Base-by-base conservation (phyloP, 2,329 filamentous ascomycete genomes). In the Emericellopsis cladophorae region DNA sequence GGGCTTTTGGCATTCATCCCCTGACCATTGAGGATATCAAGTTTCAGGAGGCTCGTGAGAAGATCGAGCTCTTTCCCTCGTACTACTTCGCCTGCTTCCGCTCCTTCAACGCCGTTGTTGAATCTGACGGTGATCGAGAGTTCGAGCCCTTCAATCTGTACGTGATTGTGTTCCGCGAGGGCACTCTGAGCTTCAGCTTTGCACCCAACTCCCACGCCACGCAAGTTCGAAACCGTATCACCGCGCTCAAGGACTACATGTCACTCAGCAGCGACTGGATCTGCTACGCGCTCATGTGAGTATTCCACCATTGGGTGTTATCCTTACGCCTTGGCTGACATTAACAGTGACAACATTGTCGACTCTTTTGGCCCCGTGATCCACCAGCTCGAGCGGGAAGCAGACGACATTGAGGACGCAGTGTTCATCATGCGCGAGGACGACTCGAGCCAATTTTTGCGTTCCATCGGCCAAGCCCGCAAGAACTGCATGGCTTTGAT, bases 11-110 rank as follows among this genome's bases (percentile, higher is more conserved):
- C 12, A 84, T 98, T 41, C 92, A 98, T 61, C 90, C 90, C 29
- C 68, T 98, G 59, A 98, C 92, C 0, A 85, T 90, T 32, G 92
- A 98, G 61, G 92, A 98, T 67, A 95, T 98, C 50, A 81, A 82
- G 45, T 94, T 86, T 0, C 88, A 95, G 57, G 92, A 98, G 63
- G 84, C 89, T 10, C 88, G 92, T 35, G 92, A 98, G 65, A 98
- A 98, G 68, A 95, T 98, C 42, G 92, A 98, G 62, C 73, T 98
- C 21, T 98, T 98, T 65, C 84, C 86, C 21, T 87, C 88, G 34
- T 98, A 98, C 66, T 98, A 98, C 64, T 96, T 98, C 59, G 86
- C 95, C 39, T 94, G 86, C 59, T 98, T 96, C 73, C 80, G 90
- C 40, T 95, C 89, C 2, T 98, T 96, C 67, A 84, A 78, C 50